Evolutionary conservation across 768 basidiomycete genomes (phyloP), one percentile per base, ranked within the genome.

Genomic region (Suillus discolor): DNA sequence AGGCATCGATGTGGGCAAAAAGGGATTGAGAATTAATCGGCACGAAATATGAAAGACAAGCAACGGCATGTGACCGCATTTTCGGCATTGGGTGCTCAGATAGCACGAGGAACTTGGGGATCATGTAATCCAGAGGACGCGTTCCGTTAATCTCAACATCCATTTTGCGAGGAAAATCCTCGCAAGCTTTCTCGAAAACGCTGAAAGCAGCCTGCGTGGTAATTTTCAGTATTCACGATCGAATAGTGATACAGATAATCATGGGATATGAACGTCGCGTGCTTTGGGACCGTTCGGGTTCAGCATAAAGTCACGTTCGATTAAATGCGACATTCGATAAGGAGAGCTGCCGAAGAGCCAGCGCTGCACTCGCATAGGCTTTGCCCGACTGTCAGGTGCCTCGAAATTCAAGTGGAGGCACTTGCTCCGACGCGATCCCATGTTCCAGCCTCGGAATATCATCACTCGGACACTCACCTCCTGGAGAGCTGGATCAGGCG

Each of bases 111-210:
- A 99, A 97, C 77, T 96, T 95, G 64, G 96, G 96, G 71, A 99
- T 91, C 89, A 99, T 95, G 76, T 88, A 94, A 79, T 99, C 94
- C 70, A 99, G 87, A 0, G 96, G 94, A 60, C 94, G 86, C n/a
- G 89, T 88, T 62, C 97, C 97, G 71, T 89, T 89, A 73, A 99
- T 93, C 68, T 96, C 92, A 68, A 98, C 86, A 78, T 97, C 94
- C 80, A 98, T 86, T 81, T 97, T 96, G 69, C 93, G 87, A 20
- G 97, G 96, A 69, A 94, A 96, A 75, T 99, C 97, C 77, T 99
- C 95, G 78, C 95, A 97, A 62, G 97, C 92, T 77, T 97, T 97
- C 78, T 94, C 92, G 42, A 99, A 85, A 3, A 95, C 90, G 74
- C 94, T 92, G 80, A 99, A 98, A 15, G 95, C 93, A 57, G 93